Percentiles rank a stretch among this genome's conserved stretches.
Conservation (phyloP, 2,329 filamentous ascomycete genomes). For the Fusarium piperis region DNA sequence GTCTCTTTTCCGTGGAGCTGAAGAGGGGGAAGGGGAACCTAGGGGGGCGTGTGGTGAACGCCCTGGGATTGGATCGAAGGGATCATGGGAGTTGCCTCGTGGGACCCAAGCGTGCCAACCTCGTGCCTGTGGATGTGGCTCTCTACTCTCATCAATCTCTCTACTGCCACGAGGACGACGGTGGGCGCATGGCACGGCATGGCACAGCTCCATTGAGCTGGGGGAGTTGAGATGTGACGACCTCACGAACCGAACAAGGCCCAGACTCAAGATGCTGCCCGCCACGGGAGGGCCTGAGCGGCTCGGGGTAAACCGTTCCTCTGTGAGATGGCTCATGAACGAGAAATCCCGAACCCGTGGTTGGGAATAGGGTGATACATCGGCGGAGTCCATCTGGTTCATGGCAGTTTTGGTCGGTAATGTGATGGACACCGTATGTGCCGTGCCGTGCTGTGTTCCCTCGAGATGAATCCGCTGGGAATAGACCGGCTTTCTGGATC, state of each 20-base stretch:
- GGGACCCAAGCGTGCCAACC: background rate
- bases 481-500: conserved; percentile 6
- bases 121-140: background rate
- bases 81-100: conserved; percentile 1
- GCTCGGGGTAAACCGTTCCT: conserved; percentile 22
- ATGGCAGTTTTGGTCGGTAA: background rate
- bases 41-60: background rate
- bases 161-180: conserved; percentile 5
- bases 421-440: background rate
- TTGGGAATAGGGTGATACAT: conserved; percentile 8
- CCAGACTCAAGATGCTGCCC: background rate
- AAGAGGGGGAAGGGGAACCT: background rate
- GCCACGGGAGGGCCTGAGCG: background rate
- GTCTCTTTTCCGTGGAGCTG: background rate
- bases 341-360: conserved; percentile 20
- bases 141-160: background rate
- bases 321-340: background rate
- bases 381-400: background rate
- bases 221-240: conserved; percentile 30
- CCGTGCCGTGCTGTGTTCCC: background rate
- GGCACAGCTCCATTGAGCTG: conserved; percentile 8
- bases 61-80: background rate
- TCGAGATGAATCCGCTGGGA: background rate
- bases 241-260: background rate
- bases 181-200: conserved; percentile 2